Conservation (phyloP, 495 filamentous ascomycete genomes). For the Chlorociboria aeruginascens region DNA sequence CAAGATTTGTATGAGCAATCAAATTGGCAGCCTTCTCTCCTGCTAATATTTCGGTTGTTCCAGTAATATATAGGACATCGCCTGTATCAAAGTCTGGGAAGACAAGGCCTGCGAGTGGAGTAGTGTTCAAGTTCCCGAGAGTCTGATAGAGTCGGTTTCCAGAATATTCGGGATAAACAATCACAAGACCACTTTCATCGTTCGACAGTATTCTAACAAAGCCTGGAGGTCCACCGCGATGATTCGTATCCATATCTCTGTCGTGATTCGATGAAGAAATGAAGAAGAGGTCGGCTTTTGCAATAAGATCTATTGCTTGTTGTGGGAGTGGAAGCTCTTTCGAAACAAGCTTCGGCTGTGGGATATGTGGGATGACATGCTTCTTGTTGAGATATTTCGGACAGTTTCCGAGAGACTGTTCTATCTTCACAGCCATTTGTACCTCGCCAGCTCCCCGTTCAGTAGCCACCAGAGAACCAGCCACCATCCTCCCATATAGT, state of each 20-base stretch:
- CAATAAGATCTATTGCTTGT: constrained; percentile 45
- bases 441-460: constrained; percentile 33
- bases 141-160: constrained; percentile 77
- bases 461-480: constrained; percentile 34
- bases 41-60: constrained; percentile 48
- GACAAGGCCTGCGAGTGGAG: constrained; percentile 50
- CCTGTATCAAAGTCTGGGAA: constrained; percentile 62
- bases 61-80: constrained; percentile 59
- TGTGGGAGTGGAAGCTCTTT: constrained; percentile 24
- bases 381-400: constrained; percentile 78
- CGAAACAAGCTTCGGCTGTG: constrained; percentile 39
- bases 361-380: constrained; percentile 39
- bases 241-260: constrained; percentile 73
- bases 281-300: constrained; percentile 64
- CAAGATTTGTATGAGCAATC: constrained; percentile 59
- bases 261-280: constrained; percentile 50
- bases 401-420: constrained; percentile 64
- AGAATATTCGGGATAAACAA: constrained; percentile 71
- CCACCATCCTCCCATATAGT: constrained; percentile 49
- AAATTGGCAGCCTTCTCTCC: constrained; percentile 44
- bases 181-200: constrained; percentile 28
- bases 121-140: constrained; percentile 58
- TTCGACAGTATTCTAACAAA: constrained; percentile 58
- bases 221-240: constrained; percentile 62
- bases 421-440: constrained; percentile 54